Evolutionary conservation across 2,329 filamentous ascomycete genomes (phyloP), one percentile per base, ranked within the genome.

Genomic region (Phialophora tarda): DNA sequence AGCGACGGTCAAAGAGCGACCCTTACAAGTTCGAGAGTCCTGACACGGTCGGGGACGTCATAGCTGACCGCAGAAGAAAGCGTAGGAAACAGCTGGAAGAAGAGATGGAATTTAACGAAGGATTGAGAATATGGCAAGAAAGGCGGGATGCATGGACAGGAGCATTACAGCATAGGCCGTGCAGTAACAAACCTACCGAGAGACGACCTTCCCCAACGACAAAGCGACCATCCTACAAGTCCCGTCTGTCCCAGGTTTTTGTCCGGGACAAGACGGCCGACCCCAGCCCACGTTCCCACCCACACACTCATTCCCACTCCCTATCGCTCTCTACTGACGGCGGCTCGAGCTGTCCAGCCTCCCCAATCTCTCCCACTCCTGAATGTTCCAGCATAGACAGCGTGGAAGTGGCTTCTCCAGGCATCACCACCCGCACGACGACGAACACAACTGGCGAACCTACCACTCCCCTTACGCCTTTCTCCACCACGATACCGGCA

Each of bases 101-200:
- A 63, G 89, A 91, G 79, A 85, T 88, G 79, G 77, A 81, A 32
- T 96, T 91, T 89, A 98, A 97, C 73, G 83, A 89, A 44, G 94
- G 94, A 0, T 77, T 97, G 64, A 85, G 88, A n/a, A 90, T 90
- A 76, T 98, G 92, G 78, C 86, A 89, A 66, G 86, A 89, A 32
- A 84, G 91, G 65, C 85, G 93, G 57, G 88, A 97, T 78, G 88
- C 88, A 6, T 98, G 94, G 94, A 94, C 93, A 0, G 89, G 91
- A 34, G 93, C 92, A 34, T 85, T 85, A 26, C 58, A 56, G 51
- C 68, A 70, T 34, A 65, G 67, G 51, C 69, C 71, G 17, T 51
- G 17, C 53, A 51, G n/a, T 4, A 54, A 38, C 23, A 61, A 28
- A 54, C 59, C 59, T 5, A 61, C 59, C 3, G 59, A 61, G 51